These are phyloP conservation scores for Kuraishia floccosa DNA, from an alignment of 805 yeast species.

Conservation along the genomic window DNA sequence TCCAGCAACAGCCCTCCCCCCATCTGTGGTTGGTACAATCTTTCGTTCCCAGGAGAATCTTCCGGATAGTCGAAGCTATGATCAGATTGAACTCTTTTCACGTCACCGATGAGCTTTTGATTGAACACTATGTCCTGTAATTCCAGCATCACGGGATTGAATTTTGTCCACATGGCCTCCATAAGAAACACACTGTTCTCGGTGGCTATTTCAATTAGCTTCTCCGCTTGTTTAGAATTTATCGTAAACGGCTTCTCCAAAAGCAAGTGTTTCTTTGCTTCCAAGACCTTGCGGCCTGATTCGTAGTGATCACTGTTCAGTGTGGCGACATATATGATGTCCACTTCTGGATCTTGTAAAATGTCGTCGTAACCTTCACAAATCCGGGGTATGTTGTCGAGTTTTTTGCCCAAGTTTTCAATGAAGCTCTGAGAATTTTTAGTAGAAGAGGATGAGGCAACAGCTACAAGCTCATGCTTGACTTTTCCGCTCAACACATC, in stretches of 20 bases:
- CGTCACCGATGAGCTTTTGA: slow-evolving; percentile 32
- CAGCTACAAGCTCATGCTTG: slow-evolving; percentile 23
- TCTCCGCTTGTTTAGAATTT: slow-evolving; percentile 29
- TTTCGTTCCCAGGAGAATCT: slow-evolving; percentile 5
- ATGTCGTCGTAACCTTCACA: slow-evolving; percentile 27
- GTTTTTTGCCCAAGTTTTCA: slow-evolving; percentile 7
- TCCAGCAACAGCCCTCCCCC: slow-evolving; percentile 51
- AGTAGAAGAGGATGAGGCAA: slow-evolving; percentile 23
- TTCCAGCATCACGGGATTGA: slow-evolving; percentile 30
- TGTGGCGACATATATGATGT: slow-evolving; percentile 40
- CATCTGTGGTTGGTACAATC: slow-evolving; percentile 28
- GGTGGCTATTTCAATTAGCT: slow-evolving; percentile 30
- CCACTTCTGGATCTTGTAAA: slow-evolving; percentile 24
- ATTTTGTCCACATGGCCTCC: slow-evolving; percentile 52
- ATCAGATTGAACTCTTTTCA: slow-evolving; percentile 31
- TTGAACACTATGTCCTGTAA: slow-evolving; percentile 21
- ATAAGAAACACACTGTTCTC: slow-evolving; percentile 31
- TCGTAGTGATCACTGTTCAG: slow-evolving; percentile 40
- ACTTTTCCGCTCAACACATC: slow-evolving; percentile 6
- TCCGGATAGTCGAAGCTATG: slow-evolving; percentile 10
- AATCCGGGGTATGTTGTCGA: slow-evolving; percentile 3
- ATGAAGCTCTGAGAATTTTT: slow-evolving; percentile 15
- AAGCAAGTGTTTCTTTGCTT: slow-evolving; percentile 33
- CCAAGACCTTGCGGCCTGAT: slow-evolving; percentile 26
- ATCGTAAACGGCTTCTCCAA: slow-evolving; percentile 47